Evolutionary conservation across 2,329 filamentous ascomycete genomes (phyloP).

Genomic region (Emericellopsis atlantica): DNA sequence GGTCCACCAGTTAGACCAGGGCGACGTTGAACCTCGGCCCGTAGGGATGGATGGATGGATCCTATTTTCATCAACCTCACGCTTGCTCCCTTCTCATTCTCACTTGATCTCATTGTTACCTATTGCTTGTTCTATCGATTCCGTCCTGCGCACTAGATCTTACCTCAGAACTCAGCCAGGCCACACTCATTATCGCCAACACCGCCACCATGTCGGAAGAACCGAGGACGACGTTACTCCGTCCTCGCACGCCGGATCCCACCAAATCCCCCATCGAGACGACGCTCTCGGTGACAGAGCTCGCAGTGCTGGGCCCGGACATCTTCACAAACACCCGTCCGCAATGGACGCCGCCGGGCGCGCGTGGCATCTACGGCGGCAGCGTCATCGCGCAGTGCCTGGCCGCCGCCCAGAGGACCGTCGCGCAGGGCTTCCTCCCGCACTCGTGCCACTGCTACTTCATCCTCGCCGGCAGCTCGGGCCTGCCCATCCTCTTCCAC

Average conservation of each 20-base stretch:
- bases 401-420: conserved; percentile 76
- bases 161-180: too few species aligned
- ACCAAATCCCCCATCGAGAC: conserved; percentile 77
- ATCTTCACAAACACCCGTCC: conserved; percentile 91
- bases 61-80: too few species aligned
- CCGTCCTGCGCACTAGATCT: too few species aligned
- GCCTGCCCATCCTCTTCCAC: conserved; percentile 84
- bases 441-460: conserved; percentile 99
- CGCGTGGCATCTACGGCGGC: conserved; percentile 87
- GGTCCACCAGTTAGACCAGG: too few species aligned
- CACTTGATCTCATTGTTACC: too few species aligned
- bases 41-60: too few species aligned
- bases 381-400: conserved; percentile 88
- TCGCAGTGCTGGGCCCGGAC: conserved; percentile 65
- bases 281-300: conserved; percentile 71
- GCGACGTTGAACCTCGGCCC: too few species aligned
- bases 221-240: conserved; percentile 33
- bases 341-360: conserved; percentile 84
- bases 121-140: too few species aligned
- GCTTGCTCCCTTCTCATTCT: too few species aligned
- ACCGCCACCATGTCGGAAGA: conserved; percentile 6
- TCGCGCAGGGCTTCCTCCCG: conserved; percentile 65
- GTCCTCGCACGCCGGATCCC: conserved; percentile 59
- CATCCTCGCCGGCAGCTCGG: conserved; percentile 74
- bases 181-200: too few species aligned